Conservation (phyloP, 164 flowering plant genomes). For the Magnolia changhungtana region DNA sequence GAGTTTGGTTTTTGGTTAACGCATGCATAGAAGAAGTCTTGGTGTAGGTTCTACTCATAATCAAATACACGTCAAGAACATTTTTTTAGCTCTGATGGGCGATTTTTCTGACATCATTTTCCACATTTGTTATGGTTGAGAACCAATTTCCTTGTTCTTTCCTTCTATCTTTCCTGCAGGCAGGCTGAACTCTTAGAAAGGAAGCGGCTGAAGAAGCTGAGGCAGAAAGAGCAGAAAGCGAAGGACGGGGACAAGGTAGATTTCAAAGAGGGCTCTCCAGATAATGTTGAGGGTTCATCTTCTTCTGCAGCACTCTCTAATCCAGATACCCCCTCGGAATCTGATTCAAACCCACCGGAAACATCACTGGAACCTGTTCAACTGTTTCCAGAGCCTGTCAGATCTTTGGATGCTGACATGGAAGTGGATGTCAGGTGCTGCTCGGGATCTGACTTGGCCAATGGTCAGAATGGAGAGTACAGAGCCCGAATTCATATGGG, state of each 20-base stretch:
- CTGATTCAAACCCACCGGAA: slow-evolving; percentile 21
- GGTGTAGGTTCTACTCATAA: no score
- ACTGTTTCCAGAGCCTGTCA: slow-evolving; percentile 21
- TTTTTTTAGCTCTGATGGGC: no score
- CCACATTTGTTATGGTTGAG: background rate
- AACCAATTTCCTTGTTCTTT: background rate
- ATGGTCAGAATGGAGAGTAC: slow-evolving; percentile 26
- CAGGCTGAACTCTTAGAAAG: slow-evolving; percentile 70
- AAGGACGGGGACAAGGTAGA: slow-evolving; percentile 36
- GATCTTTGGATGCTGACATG: slow-evolving; percentile 16
- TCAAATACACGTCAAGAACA: no score
- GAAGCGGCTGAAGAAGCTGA: slow-evolving; percentile 70
- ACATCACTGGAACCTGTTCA: slow-evolving; percentile 13
- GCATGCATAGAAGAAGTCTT: no score
- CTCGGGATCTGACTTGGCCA: slow-evolving; percentile 13
- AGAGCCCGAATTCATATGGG: slow-evolving; percentile 18
- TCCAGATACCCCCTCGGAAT: slow-evolving; percentile 21
- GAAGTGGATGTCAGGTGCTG: slow-evolving; percentile 22
- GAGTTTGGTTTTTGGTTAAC: no score
- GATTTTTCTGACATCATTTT: no score
- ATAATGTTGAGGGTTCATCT: slow-evolving; percentile 19
- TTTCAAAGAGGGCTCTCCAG: slow-evolving; percentile 17
- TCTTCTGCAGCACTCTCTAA: slow-evolving; percentile 27
- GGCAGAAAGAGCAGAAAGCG: slow-evolving; percentile 68
- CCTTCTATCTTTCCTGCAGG: slow-evolving; percentile 25